Evolutionary conservation across 139 green algal species (phyloP).

Genomic region (Penium margaritaceum): DNA sequence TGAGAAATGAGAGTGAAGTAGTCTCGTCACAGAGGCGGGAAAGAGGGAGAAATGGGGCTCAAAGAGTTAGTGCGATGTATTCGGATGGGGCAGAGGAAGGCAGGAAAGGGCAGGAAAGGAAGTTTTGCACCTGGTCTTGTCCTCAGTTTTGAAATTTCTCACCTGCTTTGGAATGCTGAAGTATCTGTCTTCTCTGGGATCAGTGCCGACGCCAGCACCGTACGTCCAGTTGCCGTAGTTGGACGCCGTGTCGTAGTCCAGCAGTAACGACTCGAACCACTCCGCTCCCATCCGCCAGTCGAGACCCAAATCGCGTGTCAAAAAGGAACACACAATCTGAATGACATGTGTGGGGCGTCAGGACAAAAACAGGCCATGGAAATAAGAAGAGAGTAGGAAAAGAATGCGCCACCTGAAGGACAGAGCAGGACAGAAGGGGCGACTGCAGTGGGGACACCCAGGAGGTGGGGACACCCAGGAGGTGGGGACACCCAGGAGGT

Average conservation of each 20-base stretch:
- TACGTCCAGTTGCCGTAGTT: conserved; percentile 93
- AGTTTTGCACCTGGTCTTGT: too few relatives aligned
- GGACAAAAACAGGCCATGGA: too few relatives aligned
- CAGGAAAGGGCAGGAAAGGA: not conserved
- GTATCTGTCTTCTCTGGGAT: conserved; percentile 46
- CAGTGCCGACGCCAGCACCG: conserved; percentile 43
- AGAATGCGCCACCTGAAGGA: too few relatives aligned
- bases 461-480: too few relatives aligned
- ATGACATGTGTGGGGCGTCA: too few relatives aligned
- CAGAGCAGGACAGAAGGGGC: too few relatives aligned
- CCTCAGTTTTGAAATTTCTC: not conserved
- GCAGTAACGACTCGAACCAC: conserved; percentile 77
- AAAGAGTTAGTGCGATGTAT: too few relatives aligned
- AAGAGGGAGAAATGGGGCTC: too few relatives aligned
- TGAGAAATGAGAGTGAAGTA: conserved; percentile 1
- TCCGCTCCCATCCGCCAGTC: conserved; percentile 84
- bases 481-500: too few relatives aligned
- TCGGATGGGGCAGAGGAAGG: not conserved
- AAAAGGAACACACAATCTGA: conserved; percentile 49
- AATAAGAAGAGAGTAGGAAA: too few relatives aligned
- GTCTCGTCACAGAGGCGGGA: too few relatives aligned
- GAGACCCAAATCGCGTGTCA: conserved; percentile 72
- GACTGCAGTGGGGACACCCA: too few relatives aligned
- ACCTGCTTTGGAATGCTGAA: conserved; percentile 50
- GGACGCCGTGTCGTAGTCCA: conserved; percentile 76